Conservation (phyloP, 768 basidiomycete genomes). For the Auricularia auricula-judae region DNA sequence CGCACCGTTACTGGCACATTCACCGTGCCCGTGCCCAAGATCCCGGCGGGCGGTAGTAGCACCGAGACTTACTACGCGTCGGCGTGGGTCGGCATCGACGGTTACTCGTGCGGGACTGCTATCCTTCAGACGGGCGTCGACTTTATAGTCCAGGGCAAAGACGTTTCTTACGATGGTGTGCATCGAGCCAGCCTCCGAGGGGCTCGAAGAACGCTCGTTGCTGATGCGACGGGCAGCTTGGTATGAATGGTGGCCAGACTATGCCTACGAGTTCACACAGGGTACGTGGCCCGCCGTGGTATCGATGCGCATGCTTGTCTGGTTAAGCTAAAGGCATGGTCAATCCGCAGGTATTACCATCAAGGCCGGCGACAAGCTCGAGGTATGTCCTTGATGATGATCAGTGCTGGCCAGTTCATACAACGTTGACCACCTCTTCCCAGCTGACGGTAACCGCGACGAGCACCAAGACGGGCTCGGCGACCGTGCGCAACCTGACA, state of each 20-base stretch:
- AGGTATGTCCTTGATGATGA: neutral
- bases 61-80: slow-evolving; percentile 18
- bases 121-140: slow-evolving; percentile 28
- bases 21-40: slow-evolving; percentile 21
- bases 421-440: neutral
- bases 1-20: slow-evolving; percentile 25
- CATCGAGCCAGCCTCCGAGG: neutral
- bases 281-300: neutral
- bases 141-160: slow-evolving; percentile 18
- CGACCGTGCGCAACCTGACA: slow-evolving; percentile 16
- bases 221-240: slow-evolving; percentile 10
- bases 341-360: slow-evolving; percentile 14
- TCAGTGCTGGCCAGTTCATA: neutral
- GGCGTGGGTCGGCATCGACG: slow-evolving; percentile 28
- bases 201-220: neutral
- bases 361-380: slow-evolving; percentile 19
- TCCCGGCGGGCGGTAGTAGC: slow-evolving; percentile 10
- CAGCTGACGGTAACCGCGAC: slow-evolving; percentile 18
- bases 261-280: slow-evolving; percentile 20
- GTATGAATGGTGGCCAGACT: slow-evolving; percentile 25
- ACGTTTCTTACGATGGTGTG: slow-evolving; percentile 21
- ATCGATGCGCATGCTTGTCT: neutral
- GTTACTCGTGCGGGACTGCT: slow-evolving; percentile 24
- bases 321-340: no score
- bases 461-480: slow-evolving; percentile 16